Evolutionary conservation across 202 grass and related monocot genomes (phyloP), one percentile per base, ranked within the genome.

Genomic region (Zoysia matrella): DNA sequence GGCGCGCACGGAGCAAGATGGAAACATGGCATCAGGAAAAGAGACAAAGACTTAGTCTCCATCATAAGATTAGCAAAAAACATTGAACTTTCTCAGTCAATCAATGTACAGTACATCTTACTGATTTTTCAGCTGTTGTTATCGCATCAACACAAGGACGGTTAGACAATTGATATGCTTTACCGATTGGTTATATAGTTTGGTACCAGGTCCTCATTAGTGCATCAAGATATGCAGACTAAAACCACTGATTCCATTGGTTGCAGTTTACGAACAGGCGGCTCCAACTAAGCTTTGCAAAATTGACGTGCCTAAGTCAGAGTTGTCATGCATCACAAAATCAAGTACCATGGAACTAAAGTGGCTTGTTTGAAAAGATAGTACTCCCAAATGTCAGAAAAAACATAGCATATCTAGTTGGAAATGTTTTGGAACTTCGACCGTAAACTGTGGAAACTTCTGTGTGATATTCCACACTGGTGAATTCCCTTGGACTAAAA

Each of bases 51-150:
- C 65, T 22, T 14, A 50, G 12, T 52, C 45, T 47, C 1, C 1
- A 1, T 47, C 18, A 66, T 52, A 48, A 42, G 60, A 60, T 80
- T 56, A 11, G 10, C 30, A 47, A 15, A 43, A 14, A 58, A 39
- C 64, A 76, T 9, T 76, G 40, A 81, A 55, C 16, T 76, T 54
- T 69, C 40, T 76, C 4, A 39, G 71, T n/a, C 15, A 79, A 66
- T 42, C 52, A 81, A 1, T n/a, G 6, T 47, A 30, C 0, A 49
- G 11, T 47, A 36, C 18, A 11, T 61, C 5, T 22, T 22, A 22
- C 22, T 22, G 6, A 36, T 47, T 44, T 67, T 51, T 44, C 13
- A 36, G 14, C 3, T 13, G 14, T 0, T 6, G 3, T 72, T 14
- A 40, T 7, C 9, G 11, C 18, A 39, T 5, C 18, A 60, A 80